Evolutionary conservation across 305 asterid genomes (phyloP).

Genomic region (Fraxinus velutina): DNA sequence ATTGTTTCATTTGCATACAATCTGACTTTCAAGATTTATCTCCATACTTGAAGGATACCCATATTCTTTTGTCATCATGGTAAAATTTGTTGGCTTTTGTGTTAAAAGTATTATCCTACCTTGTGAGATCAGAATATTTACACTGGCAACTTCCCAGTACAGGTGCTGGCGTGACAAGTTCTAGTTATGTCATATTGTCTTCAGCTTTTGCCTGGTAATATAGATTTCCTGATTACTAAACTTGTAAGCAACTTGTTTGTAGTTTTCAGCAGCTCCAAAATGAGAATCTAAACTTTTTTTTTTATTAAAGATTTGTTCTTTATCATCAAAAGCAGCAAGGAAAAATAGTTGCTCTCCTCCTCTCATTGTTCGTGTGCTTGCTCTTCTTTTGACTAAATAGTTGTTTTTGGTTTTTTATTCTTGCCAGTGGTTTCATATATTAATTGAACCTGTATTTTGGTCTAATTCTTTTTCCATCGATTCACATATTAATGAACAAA

Average conservation of each 20-base stretch:
- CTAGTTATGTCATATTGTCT: neutral
- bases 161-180: neutral
- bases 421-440: neutral
- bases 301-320: neutral
- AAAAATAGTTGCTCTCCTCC: neutral
- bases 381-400: neutral
- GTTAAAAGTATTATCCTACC: neutral
- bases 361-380: neutral
- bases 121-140: neutral
- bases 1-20: neutral
- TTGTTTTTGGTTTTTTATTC: neutral
- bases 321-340: neutral
- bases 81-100: neutral
- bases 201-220: neutral
- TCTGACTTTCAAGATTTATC: neutral
- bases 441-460: neutral
- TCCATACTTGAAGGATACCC: neutral
- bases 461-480: neutral
- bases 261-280: neutral
- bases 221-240: neutral
- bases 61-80: neutral
- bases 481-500: neutral
- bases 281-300: neutral
- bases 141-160: neutral
- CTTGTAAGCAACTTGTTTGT: neutral